phyloP scores from a whole-genome alignment of 306 rosid genomes.

The Rosa rugosa region DNA sequence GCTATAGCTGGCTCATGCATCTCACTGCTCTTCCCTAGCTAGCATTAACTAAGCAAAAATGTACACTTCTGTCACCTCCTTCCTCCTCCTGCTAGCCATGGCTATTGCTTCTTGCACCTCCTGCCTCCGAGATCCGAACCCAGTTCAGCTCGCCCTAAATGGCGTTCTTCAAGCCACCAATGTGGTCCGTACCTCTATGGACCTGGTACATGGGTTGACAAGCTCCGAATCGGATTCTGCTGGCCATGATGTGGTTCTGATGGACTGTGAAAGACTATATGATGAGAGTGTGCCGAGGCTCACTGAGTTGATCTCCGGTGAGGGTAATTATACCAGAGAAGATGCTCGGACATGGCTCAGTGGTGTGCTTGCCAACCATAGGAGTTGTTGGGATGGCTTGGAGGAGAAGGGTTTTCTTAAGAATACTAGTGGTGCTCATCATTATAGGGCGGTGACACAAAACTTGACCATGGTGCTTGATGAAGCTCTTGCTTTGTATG shows the following conservation, averaged over 20 bases:
- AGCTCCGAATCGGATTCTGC: not conserved
- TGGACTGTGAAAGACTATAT: slow-evolving; percentile 60
- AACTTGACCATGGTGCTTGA: slow-evolving; percentile 45
- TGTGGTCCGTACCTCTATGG: slow-evolving; percentile 29
- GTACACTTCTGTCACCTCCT: slow-evolving; percentile 34
- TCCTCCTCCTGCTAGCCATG: slow-evolving; percentile 24
- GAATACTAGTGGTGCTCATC: not conserved
- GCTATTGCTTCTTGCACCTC: slow-evolving; percentile 18
- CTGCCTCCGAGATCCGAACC: slow-evolving; percentile 31
- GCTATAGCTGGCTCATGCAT: slow-evolving; percentile 22
- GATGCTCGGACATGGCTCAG: slow-evolving; percentile 59
- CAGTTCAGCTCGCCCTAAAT: slow-evolving; percentile 32
- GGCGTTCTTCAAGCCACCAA: slow-evolving; percentile 32
- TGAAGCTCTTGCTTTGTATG: slow-evolving; percentile 45
- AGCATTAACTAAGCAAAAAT: slow-evolving; percentile 22
- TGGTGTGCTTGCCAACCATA: slow-evolving; percentile 51
- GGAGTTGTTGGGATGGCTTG: slow-evolving; percentile 56
- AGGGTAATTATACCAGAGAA: slow-evolving; percentile 23
- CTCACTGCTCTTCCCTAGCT: slow-evolving; percentile 10
- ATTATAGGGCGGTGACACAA: slow-evolving; percentile 11
- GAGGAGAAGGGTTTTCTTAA: slow-evolving; percentile 35
- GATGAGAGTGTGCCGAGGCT: slow-evolving; percentile 52
- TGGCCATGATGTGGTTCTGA: slow-evolving; percentile 23
- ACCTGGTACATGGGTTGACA: slow-evolving; percentile 1
- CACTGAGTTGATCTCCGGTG: slow-evolving; percentile 24